Conservation (phyloP, 2,329 filamentous ascomycete genomes). For the Didymella pinodella region DNA sequence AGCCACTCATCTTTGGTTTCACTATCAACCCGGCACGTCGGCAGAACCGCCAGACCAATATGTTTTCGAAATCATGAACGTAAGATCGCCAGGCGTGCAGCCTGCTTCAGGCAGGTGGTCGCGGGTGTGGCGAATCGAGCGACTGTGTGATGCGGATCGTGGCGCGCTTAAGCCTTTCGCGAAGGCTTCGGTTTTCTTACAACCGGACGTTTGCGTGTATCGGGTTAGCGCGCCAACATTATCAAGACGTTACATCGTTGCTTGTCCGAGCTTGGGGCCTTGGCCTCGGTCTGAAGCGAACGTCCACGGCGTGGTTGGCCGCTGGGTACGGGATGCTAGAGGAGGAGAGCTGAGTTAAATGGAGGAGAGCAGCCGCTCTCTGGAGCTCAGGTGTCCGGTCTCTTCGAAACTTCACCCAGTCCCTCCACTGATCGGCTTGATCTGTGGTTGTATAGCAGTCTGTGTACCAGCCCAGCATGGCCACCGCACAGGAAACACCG, state of each 20-base stretch:
- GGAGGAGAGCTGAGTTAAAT: constrained; percentile 34
- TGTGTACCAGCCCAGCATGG: constrained; percentile 29
- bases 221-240: constrained; percentile 22
- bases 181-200: constrained; percentile 38
- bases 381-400: constrained; percentile 25
- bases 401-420: constrained; percentile 14
- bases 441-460: constrained; percentile 22
- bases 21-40: constrained; percentile 24
- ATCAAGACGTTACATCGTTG: constrained; percentile 47
- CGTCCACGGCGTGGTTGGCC: constrained; percentile 22
- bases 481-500: constrained; percentile 41
- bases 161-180: constrained; percentile 39
- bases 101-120: constrained; percentile 38
- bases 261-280: constrained; percentile 32
- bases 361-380: constrained; percentile 25
- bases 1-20: constrained; percentile 17
- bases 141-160: constrained; percentile 14
- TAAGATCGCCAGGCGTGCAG: constrained; percentile 30
- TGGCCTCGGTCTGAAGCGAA: constrained; percentile 28
- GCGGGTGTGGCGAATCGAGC: constrained; percentile 20
- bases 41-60: constrained; percentile 18
- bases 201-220: constrained; percentile 23
- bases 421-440: constrained; percentile 21
- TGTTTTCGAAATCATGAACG: constrained; percentile 26
- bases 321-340: constrained; percentile 17